Base-by-base conservation (phyloP, 2,329 filamentous ascomycete genomes). In the Arthrobotrys musiformis region DNA sequence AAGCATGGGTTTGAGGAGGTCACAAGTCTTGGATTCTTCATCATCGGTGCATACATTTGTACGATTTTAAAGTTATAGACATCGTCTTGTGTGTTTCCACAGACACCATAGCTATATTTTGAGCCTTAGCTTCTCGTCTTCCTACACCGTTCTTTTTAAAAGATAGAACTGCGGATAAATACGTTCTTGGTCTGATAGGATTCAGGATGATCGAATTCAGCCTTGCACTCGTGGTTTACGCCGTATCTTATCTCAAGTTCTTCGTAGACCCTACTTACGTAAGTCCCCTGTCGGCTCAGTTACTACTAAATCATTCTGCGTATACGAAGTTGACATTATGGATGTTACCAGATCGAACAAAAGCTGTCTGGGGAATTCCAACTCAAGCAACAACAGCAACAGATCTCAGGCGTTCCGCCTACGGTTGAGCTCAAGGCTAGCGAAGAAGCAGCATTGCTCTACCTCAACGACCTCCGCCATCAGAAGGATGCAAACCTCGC, bases 201-300 rank as follows among this genome's bases (percentile, higher is more conserved):
- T 22, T 24, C 17, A 58, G 11, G 0, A 58, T 58, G 54, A 2
- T 58, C 9, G 54, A 58, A 40, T 58, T 58, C 30, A 26, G 54
- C 8, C 33, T 58, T 24, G 33, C 19, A 2, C 17, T 58, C 3
- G 33, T 26, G 5, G 54, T 58, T 11, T 58, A 58, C 19, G 54
- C 54, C 17, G 54, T 58, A 26, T 58, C 54, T 5, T 58, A 58
- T 19, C 54, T 58, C 15, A 37, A n/a, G 30, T 8, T 58, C 5
- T 40, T 58, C 30, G 54, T 58, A 4, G 54, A 58, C 33, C 54
- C 54, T 7, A 9, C 54, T 3, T 58, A 58, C 26, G 54, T 58
- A 0, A 58, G 54, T 37, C 1, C 28, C 22, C 13, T 17, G 11
- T 30, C 13, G 17, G 2, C 24, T 5, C 19, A 2, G n/a, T 5